phyloP scores from a whole-genome alignment of 257 asterid species.

The Penstemon barbatus region DNA sequence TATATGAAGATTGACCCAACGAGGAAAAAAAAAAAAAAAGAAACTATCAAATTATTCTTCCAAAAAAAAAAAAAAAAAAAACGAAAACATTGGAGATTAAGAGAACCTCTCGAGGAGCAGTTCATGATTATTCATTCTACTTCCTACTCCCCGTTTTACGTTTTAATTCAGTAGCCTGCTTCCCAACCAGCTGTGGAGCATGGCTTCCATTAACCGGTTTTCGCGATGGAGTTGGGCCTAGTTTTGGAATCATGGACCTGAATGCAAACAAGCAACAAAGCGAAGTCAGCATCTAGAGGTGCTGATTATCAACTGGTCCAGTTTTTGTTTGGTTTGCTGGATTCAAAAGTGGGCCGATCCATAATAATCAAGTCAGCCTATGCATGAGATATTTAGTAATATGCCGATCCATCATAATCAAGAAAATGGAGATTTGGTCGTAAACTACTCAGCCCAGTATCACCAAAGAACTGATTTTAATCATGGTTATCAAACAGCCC shows the following conservation, averaged over 20 bases:
- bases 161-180: conserved; percentile 54
- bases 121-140: conserved; percentile 28
- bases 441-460: too few species aligned
- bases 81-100: conserved; percentile 29
- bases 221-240: conserved; percentile 65
- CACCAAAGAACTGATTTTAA: too few species aligned
- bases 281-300: conserved; percentile 1
- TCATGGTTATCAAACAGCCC: too few species aligned
- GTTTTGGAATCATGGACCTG: conserved; percentile 67
- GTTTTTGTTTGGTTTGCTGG: too few species aligned
- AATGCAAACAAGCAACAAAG: conserved; percentile 15
- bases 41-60: conserved; percentile 28
- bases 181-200: conserved; percentile 50
- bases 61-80: neutral
- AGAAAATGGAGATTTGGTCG: too few species aligned
- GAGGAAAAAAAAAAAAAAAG: conserved; percentile 8
- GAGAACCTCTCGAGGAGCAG: conserved; percentile 22
- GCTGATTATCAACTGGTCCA: too few species aligned
- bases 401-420: too few species aligned
- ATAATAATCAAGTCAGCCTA: too few species aligned
- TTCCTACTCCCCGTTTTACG: conserved; percentile 70
- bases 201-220: conserved; percentile 54
- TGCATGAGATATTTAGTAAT: too few species aligned
- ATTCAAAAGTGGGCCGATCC: too few species aligned
- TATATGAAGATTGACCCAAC: conserved; percentile 24